Base-by-base conservation (phyloP, 345 rosid species). In the Cochlearia excelsa region DNA sequence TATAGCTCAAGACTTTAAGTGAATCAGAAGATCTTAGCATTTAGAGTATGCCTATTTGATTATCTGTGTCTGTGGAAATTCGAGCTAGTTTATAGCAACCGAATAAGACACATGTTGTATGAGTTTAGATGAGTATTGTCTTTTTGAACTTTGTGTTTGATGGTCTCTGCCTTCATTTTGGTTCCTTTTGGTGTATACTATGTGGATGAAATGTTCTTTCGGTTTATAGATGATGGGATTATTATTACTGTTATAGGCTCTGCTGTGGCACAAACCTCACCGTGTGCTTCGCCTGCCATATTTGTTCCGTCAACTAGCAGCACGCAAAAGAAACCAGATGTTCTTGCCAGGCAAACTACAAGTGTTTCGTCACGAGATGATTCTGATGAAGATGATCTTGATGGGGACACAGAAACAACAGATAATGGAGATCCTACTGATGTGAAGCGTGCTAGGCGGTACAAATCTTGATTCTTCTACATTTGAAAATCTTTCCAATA, bases 301-400 rank as follows among this genome's bases (percentile, higher is more conserved):
- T 3, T 9, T 34, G 38, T 50, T 52, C 66, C 73, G 11, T 60
- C 75, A 61, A 72, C 83, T 34, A 57, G 70, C 63, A 57, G 70
- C 61, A 37, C 57, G 2, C 84, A 70, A 57, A 73, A 59, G 66
- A 79, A 79, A 66, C 62, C 79, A 34, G 90, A 68, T 38, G 59
- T 40, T 38, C 94, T 72, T 61, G 70, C 63, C 33, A 78, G 82
- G 78, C 94, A 82, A 78, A 69, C 91, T 29, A 81, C 89, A 7
- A 89, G 99, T 74, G 87, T 83, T 26, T 90, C 95, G 35, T 89
- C 97, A 5, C 74, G 89, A 71, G 98, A 88, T 35, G 97, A 88
- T 80, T 88, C 98, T 16, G 93, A 88, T 64, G 86, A 81, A 53
- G 96, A 93, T 49, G 99, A 85, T 38, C 81, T 86, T 77, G 95